Conservation (phyloP, 208 protist species). For the Giardia muris region DNA sequence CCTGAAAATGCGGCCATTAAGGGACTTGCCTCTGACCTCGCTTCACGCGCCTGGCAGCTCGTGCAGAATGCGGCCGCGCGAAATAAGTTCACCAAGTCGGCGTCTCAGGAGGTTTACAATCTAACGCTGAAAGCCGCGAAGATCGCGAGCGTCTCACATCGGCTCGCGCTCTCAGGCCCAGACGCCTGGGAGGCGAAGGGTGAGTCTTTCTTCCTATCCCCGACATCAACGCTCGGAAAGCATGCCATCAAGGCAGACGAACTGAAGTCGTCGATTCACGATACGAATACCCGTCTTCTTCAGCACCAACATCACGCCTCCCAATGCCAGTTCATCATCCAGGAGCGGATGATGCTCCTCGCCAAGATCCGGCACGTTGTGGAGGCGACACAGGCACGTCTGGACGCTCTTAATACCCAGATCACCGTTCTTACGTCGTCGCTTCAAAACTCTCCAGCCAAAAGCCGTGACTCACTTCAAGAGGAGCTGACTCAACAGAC, state of each 20-base stretch:
- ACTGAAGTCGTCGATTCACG: not conserved
- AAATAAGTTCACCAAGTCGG: not conserved
- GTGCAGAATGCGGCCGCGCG: not conserved
- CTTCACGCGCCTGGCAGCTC: not conserved
- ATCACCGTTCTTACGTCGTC: not conserved
- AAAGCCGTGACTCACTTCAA: not conserved
- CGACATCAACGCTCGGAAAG: not conserved
- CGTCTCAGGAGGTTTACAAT: not conserved
- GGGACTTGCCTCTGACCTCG: not conserved
- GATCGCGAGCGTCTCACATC: not conserved
- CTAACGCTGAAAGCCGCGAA: conserved; percentile 11
- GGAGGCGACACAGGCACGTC: not conserved
- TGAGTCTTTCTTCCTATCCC: not conserved
- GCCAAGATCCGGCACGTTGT: not conserved
- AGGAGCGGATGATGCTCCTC: not conserved
- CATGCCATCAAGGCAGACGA: not conserved
- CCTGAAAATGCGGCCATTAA: not conserved
- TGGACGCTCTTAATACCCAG: not conserved
- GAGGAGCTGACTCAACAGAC: not conserved
- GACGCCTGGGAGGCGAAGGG: not conserved
- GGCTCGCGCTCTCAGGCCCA: conserved; percentile 11
- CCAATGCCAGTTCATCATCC: not conserved
- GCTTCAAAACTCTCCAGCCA: not conserved
- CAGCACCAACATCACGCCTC: not conserved
- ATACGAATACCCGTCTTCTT: not conserved